Evolutionary conservation across 495 filamentous ascomycete genomes (phyloP).

Genomic region (Trichoderma gamsii): DNA sequence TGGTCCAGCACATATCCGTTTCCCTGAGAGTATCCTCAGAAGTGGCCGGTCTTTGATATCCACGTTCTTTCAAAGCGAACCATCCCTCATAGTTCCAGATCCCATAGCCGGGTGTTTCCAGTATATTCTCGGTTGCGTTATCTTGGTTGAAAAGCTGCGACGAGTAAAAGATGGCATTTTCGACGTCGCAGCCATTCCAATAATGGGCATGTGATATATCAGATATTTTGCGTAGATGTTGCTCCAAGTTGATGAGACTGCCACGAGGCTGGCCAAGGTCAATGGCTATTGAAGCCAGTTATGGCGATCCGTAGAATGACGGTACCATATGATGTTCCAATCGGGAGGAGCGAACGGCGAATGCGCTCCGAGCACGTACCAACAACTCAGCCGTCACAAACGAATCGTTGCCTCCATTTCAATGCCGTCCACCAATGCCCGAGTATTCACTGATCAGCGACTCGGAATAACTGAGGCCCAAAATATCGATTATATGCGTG

Average conservation of each 20-base stretch:
- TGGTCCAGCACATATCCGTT: background rate
- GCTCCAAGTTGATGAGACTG: too few species aligned
- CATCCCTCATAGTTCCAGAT: background rate
- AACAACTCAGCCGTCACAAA: too few species aligned
- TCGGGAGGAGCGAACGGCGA: too few species aligned
- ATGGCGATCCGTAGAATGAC: too few species aligned
- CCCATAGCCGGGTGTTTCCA: background rate
- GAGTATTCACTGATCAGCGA: background rate
- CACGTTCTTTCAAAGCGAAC: background rate
- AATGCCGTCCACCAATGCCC: background rate
- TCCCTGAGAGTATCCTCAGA: background rate
- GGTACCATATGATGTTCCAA: too few species aligned
- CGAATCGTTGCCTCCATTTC: too few species aligned
- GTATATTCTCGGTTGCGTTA: background rate
- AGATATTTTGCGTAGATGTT: background rate
- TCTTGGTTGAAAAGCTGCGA: background rate
- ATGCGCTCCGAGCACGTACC: too few species aligned
- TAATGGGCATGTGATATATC: background rate
- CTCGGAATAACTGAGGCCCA: background rate
- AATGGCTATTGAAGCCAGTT: too few species aligned
- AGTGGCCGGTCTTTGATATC: background rate
- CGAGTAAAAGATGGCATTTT: background rate
- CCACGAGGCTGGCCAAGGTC: too few species aligned
- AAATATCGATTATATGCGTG: background rate
- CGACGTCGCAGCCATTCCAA: background rate